Evolutionary conservation across 202 grass and related monocot genomes (phyloP), one percentile per base, ranked within the genome.

Genomic region (Eragrostis tef): DNA sequence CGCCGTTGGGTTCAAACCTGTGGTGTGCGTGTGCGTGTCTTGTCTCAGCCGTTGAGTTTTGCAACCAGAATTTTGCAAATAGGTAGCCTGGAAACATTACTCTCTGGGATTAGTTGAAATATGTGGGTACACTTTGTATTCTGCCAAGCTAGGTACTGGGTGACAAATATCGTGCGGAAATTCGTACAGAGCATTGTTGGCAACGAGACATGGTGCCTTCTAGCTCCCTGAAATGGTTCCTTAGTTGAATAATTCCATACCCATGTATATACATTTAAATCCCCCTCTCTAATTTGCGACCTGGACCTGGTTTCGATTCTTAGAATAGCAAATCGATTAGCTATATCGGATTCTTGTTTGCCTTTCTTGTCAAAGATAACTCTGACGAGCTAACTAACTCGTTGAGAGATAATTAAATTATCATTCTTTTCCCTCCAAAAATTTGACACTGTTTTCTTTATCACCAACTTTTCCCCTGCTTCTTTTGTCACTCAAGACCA

Each of bases 301-400:
- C 77, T 84, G 70, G 64, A 72, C 72, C 42, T 85, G 25, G 50
- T 65, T 71, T 41, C 21, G 64, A 43, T 60, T 58, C n/a, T 26
- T 21, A 31, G 17, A 15, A 46, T 62, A 70, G 52, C 45, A 46
- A 39, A 59, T 83, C 11, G 13, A 69, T 52, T 39, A 39, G 20
- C 72, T 73, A 67, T 49, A 9, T 78, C 86, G 73, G 51, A 21
- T 67, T 73, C 27, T 31, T 67, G 83, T 81, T 73, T 86, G 22
- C 51, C 15, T 67, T 80, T 82, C 78, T 31, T 86, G 36, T 82
- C 82, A 31, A 29, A 71, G 44, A 41, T 36, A 81, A 73, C 64
- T 73, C 52, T 61, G 60, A 82, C 73, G 76, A 67, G 49, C 73
- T 73, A 89, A 57, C 58, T 78, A 82, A 34, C 63, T 31, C 15